Evolutionary conservation across 139 green algal species (phyloP).

Genomic region (Coelastrella sp.): DNA sequence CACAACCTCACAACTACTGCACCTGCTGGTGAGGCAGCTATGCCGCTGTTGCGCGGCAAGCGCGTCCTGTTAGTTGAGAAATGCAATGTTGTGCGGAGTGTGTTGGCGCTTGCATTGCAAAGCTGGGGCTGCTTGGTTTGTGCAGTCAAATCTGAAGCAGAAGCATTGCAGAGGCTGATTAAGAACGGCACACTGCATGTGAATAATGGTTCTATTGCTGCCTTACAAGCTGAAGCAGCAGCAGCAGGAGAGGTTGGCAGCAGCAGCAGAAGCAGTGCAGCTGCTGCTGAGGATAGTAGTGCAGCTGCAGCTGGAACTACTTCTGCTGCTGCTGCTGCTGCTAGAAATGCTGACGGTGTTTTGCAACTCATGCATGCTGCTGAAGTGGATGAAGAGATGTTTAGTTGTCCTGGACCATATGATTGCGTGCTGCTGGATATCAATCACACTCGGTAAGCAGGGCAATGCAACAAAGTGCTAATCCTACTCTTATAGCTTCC

Average conservation of each 20-base stretch:
- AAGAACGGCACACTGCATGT: slow-evolving; percentile 48
- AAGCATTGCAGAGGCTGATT: slow-evolving; percentile 61
- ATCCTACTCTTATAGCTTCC: too few relatives aligned
- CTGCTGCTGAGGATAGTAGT: slow-evolving; percentile 1
- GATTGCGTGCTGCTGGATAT: slow-evolving; percentile 72
- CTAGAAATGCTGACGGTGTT: neutral
- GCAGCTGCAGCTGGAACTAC: too few relatives aligned
- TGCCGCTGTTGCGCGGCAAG: slow-evolving; percentile 64
- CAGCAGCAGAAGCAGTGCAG: slow-evolving; percentile 15
- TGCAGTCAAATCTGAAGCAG: slow-evolving; percentile 62
- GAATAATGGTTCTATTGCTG: neutral
- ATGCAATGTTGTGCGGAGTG: slow-evolving; percentile 70
- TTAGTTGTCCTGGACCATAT: slow-evolving; percentile 55
- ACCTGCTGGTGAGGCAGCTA: slow-evolving; percentile 5
- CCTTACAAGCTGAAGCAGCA: neutral
- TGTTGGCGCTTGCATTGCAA: slow-evolving; percentile 68
- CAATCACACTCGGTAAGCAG: slow-evolving; percentile 39
- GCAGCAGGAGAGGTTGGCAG: slow-evolving; percentile 18
- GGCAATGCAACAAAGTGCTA: too few relatives aligned
- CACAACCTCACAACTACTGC: too few relatives aligned
- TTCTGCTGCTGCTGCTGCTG: neutral
- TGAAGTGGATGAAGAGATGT: slow-evolving; percentile 23
- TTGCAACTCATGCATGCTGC: slow-evolving; percentile 49
- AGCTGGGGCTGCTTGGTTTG: slow-evolving; percentile 78
- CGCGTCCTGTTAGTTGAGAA: slow-evolving; percentile 77